Base-by-base conservation (phyloP, 1,284 basidiomycete species). In the Leccinum fallax region DNA sequence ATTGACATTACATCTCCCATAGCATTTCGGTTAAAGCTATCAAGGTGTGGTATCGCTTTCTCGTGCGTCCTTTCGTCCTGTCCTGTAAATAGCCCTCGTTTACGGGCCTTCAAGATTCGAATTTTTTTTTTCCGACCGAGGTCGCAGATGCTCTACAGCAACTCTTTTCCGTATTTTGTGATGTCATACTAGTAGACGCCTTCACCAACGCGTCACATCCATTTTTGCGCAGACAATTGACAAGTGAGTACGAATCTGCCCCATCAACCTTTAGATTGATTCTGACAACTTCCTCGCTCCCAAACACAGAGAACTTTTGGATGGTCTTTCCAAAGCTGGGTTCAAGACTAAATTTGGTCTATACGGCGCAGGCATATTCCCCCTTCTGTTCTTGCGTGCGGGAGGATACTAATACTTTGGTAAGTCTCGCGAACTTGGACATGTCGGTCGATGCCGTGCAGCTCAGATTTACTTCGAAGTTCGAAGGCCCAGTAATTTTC, bases 351-450 rank as follows among this genome's bases (percentile, higher is more conserved):
- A 78, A 65, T 64, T 73, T 8, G 83, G 82, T 9, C 64, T 63
- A 6, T 69, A 83, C 28, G 74, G 65, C 1, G 62, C 71, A 4
- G 82, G 82, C 2, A 63, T 79, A 60, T 28, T 80, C 11, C 72
- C 73, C 46, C 74, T 79, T 32, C 65, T 77, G 1, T 68, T 71
- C 5, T 65, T 64, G 36, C 71, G 75, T 9, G 77, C 73, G 0
- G 82, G 83, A 59, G 77, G 76, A 40, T 83, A 80, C 63, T 84
- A 83, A 3, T 24, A 24, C 69, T 70, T 81, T 32, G 78, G 74
- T 59, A 49, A 40, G 65, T 34, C 5, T 34, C 15, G 16, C 21
- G 11, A 13, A 24, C 46, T 13, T 1, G n/a, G 4, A 24, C 9
- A 7, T 4, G 19, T 3, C 8, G 13, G 21, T 21, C 16, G 43